These are phyloP conservation scores for Poa annua DNA, from an alignment of 176 grass and related monocot genomes.

Conservation along the genomic window DNA sequence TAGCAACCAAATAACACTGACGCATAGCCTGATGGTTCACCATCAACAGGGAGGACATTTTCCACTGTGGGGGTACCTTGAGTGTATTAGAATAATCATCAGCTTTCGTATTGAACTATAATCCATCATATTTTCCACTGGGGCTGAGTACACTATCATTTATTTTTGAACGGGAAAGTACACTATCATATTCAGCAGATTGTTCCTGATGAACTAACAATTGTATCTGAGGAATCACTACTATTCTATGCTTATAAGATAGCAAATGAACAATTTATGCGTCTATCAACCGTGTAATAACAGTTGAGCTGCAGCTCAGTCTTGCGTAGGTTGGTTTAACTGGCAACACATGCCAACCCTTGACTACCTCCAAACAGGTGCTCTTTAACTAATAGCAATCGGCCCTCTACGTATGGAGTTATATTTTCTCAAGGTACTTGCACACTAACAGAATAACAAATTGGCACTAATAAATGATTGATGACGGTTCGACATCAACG, in stretches of 20 bases:
- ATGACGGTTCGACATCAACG: neutral
- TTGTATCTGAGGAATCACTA: neutral
- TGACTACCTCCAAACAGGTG: neutral
- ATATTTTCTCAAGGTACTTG: neutral
- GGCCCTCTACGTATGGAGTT: neutral
- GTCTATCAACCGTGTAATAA: neutral
- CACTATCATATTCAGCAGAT: neutral
- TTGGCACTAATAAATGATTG: constrained; percentile 1
- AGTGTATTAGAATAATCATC: neutral
- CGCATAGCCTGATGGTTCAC: neutral
- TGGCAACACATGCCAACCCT: neutral
- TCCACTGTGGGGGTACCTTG: neutral
- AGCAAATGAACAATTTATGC: constrained; percentile 1
- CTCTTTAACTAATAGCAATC: neutral
- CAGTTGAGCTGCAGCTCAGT: constrained; percentile 19
- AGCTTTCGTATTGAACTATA: neutral
- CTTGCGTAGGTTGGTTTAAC: neutral
- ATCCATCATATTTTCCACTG: no score
- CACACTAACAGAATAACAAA: neutral
- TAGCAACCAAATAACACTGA: neutral
- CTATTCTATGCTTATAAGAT: neutral
- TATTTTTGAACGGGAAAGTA: no score
- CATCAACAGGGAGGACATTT: neutral
- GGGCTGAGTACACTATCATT: no score
- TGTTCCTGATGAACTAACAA: neutral